Conservation (phyloP, 2,329 filamentous ascomycete genomes). For the Polytolypa hystricis region DNA sequence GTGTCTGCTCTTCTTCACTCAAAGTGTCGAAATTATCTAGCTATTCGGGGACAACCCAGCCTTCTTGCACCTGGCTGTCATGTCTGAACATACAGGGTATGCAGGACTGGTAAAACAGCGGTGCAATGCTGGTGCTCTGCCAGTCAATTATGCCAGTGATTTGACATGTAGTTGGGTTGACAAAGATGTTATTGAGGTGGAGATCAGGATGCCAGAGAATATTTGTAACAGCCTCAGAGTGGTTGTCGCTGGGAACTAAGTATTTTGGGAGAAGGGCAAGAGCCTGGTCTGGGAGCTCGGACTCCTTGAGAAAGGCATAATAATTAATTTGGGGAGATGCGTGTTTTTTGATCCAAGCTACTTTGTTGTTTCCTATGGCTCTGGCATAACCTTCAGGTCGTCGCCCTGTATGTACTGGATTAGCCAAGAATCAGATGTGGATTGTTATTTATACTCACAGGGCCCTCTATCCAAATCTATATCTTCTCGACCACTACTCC, state of each 20-base stretch:
- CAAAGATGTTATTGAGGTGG: conserved; percentile 20
- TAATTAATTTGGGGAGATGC: conserved; percentile 19
- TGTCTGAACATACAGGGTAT: conserved; percentile 22
- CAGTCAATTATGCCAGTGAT: conserved; percentile 20
- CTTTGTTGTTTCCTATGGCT: conserved; percentile 19
- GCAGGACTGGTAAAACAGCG: conserved; percentile 18
- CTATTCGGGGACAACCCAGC: conserved; percentile 20
- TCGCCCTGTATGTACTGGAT: conserved; percentile 10
- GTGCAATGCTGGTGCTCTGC: conserved; percentile 10
- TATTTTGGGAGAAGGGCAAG: conserved; percentile 18
- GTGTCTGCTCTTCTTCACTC: conserved; percentile 16
- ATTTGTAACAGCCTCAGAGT: conserved; percentile 9
- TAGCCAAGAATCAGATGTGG: conserved; percentile 6
- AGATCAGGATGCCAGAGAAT: conserved; percentile 21
- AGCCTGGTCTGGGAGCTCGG: conserved; percentile 16
- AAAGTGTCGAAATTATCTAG: conserved; percentile 20
- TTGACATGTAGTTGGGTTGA: conserved; percentile 15
- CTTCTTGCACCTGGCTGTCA: conserved; percentile 18
- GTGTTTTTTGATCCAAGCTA: conserved; percentile 15
- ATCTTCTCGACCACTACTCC: conserved; percentile 11
- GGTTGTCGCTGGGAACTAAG: conserved; percentile 11
- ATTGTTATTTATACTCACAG: conserved; percentile 14
- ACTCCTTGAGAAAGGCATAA: conserved; percentile 12
- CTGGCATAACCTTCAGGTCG: conserved; percentile 13
- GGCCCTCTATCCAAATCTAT: conserved; percentile 21